These are phyloP conservation scores for Spiromastix sp. DNA, from an alignment of 2,329 filamentous ascomycete species.

Conservation along the genomic window DNA sequence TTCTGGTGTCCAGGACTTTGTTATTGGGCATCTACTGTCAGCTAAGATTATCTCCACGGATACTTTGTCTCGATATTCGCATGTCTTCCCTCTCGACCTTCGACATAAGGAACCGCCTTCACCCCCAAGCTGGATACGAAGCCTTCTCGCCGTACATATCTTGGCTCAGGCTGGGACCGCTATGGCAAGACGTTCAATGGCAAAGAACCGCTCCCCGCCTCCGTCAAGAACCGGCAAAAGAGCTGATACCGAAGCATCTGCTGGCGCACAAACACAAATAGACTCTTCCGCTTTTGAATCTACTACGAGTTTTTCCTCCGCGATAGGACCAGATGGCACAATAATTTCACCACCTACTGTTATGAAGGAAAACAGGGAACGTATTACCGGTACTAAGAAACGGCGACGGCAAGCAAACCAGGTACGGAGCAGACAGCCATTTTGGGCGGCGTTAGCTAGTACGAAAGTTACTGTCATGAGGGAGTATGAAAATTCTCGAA, in stretches of 20 bases:
- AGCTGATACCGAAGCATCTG: constrained; percentile 35
- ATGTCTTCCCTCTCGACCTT: constrained; percentile 34
- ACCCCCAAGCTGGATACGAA: constrained; percentile 36
- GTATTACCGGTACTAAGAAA: constrained; percentile 59
- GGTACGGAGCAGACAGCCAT: constrained; percentile 78
- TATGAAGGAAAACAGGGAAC: constrained; percentile 45
- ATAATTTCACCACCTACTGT: constrained; percentile 40
- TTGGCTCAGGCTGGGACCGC: constrained; percentile 38
- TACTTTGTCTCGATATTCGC: constrained; percentile 32
- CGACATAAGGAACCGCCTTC: constrained; percentile 31
- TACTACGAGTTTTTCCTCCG: constrained; percentile 26
- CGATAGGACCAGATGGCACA: constrained; percentile 32
- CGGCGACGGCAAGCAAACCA: constrained; percentile 85
- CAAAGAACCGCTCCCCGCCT: constrained; percentile 32
- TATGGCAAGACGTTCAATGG: constrained; percentile 37
- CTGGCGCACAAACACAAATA: constrained; percentile 31
- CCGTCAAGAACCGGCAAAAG: constrained; percentile 33
- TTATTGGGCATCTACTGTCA: constrained; percentile 34
- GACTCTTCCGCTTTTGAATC: constrained; percentile 35
- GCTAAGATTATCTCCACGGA: constrained; percentile 34
- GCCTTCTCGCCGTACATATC: constrained; percentile 39
- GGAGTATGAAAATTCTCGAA: constrained; percentile 69
- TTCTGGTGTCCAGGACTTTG: constrained; percentile 41
- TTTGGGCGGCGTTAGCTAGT: constrained; percentile 89
- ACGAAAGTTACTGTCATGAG: constrained; percentile 95